Evolutionary conservation across 148 eudicot species (phyloP), one percentile per base, ranked within the genome.

Genomic region (Drosera capensis): DNA sequence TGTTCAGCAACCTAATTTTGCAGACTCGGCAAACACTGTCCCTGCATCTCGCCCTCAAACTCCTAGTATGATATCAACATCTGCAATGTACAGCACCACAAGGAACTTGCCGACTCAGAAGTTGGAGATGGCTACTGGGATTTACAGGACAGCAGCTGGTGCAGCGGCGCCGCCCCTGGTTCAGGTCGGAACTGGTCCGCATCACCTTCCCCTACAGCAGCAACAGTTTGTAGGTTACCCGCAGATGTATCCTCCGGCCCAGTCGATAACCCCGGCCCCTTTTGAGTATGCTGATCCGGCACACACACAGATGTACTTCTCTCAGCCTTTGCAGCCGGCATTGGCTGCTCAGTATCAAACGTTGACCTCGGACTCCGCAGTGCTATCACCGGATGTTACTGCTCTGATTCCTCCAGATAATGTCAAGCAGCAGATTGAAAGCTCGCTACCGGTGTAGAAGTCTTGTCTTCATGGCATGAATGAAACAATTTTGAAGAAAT

Each of bases 171-270:
- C 68, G 0, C 62, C 66, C 25, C 63, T 69, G 18, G 71, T 67
- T 65, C 81, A 76, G 58, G 72, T 65, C 19, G 68, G 63, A n/a
- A 50, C 77, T 0, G 52, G 41, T 39, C 85, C 71, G 52, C 68
- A 51, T 38, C 74, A 49, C 25, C 74, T 52, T 8, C 65, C 41
- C 34, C 52, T 34, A 13, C 70, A 49, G 26, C 72, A 68, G n/a
- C 63, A 64, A 15, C 85, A 86, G 38, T 81, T 66, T 22, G 48
- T 68, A 43, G 82, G 73, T 23, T 79, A 54, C 54, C 56, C 81
- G 55, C 94, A 76, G 55, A 56, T 76, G 58, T 77, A 67, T 60
- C 70, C 70, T 45, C 68, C 75, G 20, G 34, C 66, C 35, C 74
- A 70, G 60, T 65, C 79, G 2, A 24, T 43, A 15, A 40, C 60